Evolutionary conservation across 148 eudicot species (phyloP).

Genomic region (Drosera capensis): DNA sequence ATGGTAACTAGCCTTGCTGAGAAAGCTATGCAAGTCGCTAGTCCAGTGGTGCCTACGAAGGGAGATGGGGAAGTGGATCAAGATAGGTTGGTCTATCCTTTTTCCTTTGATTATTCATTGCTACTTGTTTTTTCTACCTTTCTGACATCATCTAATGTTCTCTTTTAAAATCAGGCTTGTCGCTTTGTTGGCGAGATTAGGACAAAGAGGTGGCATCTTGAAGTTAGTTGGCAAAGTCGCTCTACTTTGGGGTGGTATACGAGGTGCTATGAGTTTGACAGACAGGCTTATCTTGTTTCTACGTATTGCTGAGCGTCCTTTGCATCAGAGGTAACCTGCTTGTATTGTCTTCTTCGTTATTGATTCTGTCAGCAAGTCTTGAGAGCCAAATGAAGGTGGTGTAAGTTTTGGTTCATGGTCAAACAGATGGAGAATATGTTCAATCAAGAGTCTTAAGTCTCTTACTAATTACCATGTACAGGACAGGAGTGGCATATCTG

Average conservation of each 20-base stretch:
- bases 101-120: background rate
- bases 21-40: conserved; percentile 95
- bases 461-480: too few species aligned
- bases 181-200: conserved; percentile 62
- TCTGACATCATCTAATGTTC: conserved; percentile 1
- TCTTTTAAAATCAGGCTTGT: conserved; percentile 47
- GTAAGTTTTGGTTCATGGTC: background rate
- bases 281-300: conserved; percentile 58
- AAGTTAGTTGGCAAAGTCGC: conserved; percentile 72
- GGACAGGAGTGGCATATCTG: too few species aligned
- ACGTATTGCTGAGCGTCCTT: conserved; percentile 67
- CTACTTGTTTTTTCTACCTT: background rate
- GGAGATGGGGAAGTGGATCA: conserved; percentile 87
- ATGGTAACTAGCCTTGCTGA: conserved; percentile 76
- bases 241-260: conserved; percentile 94
- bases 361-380: background rate
- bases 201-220: conserved; percentile 74
- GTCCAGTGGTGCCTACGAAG: conserved; percentile 83
- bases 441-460: too few species aligned
- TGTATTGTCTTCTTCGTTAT: background rate
- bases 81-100: conserved; percentile 39
- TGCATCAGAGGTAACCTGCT: conserved; percentile 54
- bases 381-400: too few species aligned
- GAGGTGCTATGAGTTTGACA: conserved; percentile 96
- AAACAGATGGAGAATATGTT: too few species aligned